phyloP scores from a whole-genome alignment of 2,329 filamentous ascomycete genomes.

The Diplodia mutila region DNA sequence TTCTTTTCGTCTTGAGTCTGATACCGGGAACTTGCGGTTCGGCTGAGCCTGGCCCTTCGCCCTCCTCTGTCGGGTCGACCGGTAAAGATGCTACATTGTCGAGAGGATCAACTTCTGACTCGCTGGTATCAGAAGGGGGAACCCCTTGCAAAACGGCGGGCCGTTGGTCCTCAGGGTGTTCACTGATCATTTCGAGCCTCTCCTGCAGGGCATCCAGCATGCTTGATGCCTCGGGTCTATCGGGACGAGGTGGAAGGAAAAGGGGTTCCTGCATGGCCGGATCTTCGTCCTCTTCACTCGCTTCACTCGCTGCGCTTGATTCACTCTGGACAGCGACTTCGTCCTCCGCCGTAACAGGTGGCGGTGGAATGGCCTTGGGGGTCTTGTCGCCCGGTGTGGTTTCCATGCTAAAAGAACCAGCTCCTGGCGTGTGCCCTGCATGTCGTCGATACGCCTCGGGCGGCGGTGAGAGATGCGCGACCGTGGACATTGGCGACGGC shows the following conservation, averaged over 20 bases:
- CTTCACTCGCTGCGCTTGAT: slow-evolving; percentile 5
- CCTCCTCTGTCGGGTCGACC: slow-evolving; percentile 30
- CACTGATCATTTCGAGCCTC: slow-evolving; percentile 11
- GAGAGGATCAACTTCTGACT: slow-evolving; percentile 32
- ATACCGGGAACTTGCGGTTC: slow-evolving; percentile 37
- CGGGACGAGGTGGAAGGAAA: slow-evolving; percentile 20
- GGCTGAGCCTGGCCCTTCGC: background rate
- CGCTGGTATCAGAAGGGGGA: slow-evolving; percentile 22
- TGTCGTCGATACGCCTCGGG: slow-evolving; percentile 40
- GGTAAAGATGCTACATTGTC: slow-evolving; percentile 31
- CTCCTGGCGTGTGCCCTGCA: slow-evolving; percentile 43
- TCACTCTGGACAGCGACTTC: slow-evolving; percentile 11
- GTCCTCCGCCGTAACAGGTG: background rate
- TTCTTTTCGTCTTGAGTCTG: slow-evolving; percentile 38
- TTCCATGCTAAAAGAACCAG: slow-evolving; percentile 25
- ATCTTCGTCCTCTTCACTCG: slow-evolving; percentile 28
- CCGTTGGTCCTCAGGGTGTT: slow-evolving; percentile 28
- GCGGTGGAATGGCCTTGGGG: slow-evolving; percentile 6
- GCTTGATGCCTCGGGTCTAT: slow-evolving; percentile 2
- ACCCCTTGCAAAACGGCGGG: slow-evolving; percentile 30
- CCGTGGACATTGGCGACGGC: slow-evolving; percentile 39
- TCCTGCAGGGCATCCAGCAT: slow-evolving; percentile 14
- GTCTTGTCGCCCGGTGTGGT: slow-evolving; percentile 21
- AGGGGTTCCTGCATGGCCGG: slow-evolving; percentile 21
- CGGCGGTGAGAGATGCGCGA: slow-evolving; percentile 38